These are phyloP conservation scores for Xylaria sp. DNA, from an alignment of 2,329 filamentous ascomycete genomes.

Conservation along the genomic window DNA sequence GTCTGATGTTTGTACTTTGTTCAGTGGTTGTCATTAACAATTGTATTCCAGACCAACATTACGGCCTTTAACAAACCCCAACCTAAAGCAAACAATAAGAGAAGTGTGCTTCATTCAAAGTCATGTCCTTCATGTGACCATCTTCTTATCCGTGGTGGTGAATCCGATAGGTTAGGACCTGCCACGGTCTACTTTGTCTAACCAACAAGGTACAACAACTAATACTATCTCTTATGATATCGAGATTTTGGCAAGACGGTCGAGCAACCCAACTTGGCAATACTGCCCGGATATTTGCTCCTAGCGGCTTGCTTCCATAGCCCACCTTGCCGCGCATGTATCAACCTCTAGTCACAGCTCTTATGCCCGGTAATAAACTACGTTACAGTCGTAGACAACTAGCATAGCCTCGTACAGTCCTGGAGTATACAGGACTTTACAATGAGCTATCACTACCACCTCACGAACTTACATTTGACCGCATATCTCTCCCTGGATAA, in stretches of 20 bases:
- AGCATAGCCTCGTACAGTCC: neutral
- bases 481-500: neutral
- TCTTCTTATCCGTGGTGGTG: conserved; percentile 3
- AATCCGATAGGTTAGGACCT: conserved; percentile 9
- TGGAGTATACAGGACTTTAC: neutral
- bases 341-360: neutral
- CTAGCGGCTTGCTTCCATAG: conserved; percentile 1
- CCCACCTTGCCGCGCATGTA: conserved; percentile 4
- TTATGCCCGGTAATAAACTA: conserved; percentile 4
- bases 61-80: neutral
- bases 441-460: neutral
- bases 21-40: conserved; percentile 3
- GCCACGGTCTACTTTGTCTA: neutral
- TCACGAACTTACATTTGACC: neutral
- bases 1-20: neutral
- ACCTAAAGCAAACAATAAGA: conserved; percentile 21
- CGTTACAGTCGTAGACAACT: neutral
- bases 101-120: neutral
- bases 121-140: neutral
- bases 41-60: neutral
- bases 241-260: neutral
- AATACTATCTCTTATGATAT: neutral
- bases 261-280: neutral
- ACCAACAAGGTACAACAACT: neutral
- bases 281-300: conserved; percentile 8